phyloP scores from a whole-genome alignment of 495 filamentous ascomycete species.

The Penicillium cataractarum region DNA sequence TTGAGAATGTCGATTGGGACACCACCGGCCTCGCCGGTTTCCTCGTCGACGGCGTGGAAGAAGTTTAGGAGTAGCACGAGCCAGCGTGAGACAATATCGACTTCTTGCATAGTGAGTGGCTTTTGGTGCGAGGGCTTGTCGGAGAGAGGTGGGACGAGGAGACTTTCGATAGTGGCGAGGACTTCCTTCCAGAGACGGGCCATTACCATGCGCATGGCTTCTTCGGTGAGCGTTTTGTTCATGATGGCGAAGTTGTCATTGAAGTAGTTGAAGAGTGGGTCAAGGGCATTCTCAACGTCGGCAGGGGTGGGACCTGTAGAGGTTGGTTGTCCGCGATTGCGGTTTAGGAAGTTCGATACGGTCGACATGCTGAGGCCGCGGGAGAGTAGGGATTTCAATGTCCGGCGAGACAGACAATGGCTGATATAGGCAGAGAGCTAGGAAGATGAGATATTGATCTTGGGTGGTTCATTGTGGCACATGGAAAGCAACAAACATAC shows the following conservation, averaged over 20 bases:
- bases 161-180: constrained; percentile 82
- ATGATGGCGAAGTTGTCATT: constrained; percentile 99
- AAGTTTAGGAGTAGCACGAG: constrained; percentile 89
- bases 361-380: constrained; percentile 74
- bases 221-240: constrained; percentile 90
- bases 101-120: constrained; percentile 83
- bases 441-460: constrained; percentile 6
- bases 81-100: constrained; percentile 96
- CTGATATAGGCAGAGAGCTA: constrained; percentile 95
- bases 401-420: constrained; percentile 79
- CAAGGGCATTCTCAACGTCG: constrained; percentile 80
- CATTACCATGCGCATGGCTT: constrained; percentile 97
- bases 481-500: constrained; percentile 47
- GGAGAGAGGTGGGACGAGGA: constrained; percentile 92
- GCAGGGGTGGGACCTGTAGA: constrained; percentile 63
- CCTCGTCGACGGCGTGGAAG: constrained; percentile 90
- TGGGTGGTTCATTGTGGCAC: neutral
- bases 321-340: constrained; percentile 58
- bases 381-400: constrained; percentile 72
- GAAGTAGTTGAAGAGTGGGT: constrained; percentile 93
- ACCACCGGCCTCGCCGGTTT: constrained; percentile 81
- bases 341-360: constrained; percentile 78
- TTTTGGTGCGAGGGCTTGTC: constrained; percentile 93
- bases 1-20: constrained; percentile 90
- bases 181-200: constrained; percentile 98